Evolutionary conservation across 495 filamentous ascomycete species (phyloP), one percentile per base, ranked within the genome.

Genomic region (Penicillium bialowiezense): DNA sequence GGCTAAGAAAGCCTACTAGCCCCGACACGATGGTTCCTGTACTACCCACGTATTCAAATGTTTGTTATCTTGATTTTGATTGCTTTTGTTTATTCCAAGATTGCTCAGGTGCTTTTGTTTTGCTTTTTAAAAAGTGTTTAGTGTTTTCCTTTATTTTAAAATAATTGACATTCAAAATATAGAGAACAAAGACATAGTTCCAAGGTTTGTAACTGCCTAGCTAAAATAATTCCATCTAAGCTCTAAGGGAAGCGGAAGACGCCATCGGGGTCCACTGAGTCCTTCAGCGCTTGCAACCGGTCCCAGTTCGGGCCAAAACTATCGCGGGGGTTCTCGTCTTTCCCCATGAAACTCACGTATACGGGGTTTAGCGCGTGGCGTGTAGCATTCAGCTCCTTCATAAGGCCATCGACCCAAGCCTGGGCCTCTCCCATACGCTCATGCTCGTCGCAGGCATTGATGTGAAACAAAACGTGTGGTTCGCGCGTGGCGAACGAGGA

Each of bases 401-500:
- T 32, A 4, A 44, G 24, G 4, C 41, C 41, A 44, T 44, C 19
- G 21, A 44, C 41, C 41, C 41, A 44, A 1, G 24, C 24, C 7
- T 28, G n/a, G 7, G 41, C 41, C 15, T 28, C 24, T 6, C 13
- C 41, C 41, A 44, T 44, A 5, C 24, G 41, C 0, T 28, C 41
- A 4, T 17, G 12, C 24, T 44, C 41, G 41, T 44, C 41, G 24
- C 41, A 44, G 21, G 41, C 41, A 24, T 44, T 44, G 41, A 44
- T 44, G 24, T 31, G 31, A 17, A 44, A 31, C 41, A 31, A 24
- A 1, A 44, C 24, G 23, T 44, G 41, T 1, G 41, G 21, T 32
- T 44, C 21, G 24, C 41, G 41, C n/a, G 31, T 28, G 41, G 24
- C 24, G 15, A 44, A 44, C 2, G 41, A 44, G 18, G 24, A 28